A percentile compares a stretch with the other conserved stretches of the same genome.
These are phyloP conservation scores for Aplosporella prunicola DNA, from an alignment of 2,329 filamentous ascomycete species.

Conservation along the genomic window DNA sequence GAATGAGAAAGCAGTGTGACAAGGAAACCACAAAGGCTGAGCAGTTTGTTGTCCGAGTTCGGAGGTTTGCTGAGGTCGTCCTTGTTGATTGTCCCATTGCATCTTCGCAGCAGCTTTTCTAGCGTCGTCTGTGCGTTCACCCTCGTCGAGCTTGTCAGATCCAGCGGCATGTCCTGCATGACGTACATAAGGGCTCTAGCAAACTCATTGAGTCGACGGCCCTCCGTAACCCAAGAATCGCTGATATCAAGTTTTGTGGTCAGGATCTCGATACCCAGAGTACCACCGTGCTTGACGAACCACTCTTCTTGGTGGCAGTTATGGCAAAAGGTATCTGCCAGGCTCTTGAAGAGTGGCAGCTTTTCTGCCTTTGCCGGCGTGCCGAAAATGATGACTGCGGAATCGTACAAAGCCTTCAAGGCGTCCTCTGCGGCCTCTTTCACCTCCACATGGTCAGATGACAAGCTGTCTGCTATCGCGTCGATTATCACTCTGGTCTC, in stretches of 20 bases:
- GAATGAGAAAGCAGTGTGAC: constrained; percentile 87
- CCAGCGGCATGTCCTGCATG: constrained; percentile 94
- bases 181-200: constrained; percentile 90
- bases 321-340: constrained; percentile 80
- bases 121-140: constrained; percentile 75
- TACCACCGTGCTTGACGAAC: constrained; percentile 94
- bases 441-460: constrained; percentile 72
- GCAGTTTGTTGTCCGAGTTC: constrained; percentile 49
- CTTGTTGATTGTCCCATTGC: constrained; percentile 70
- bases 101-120: constrained; percentile 65
- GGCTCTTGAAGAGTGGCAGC: constrained; percentile 73
- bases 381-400: constrained; percentile 71
- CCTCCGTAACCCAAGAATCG: constrained; percentile 66
- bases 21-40: constrained; percentile 72
- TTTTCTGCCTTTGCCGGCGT: constrained; percentile 60
- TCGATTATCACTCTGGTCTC: constrained; percentile 83
- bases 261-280: constrained; percentile 78
- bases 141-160: constrained; percentile 83
- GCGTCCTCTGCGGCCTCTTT: constrained; percentile 74
- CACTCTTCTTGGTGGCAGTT: constrained; percentile 96
- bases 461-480: constrained; percentile 79
- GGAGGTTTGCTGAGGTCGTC: constrained; percentile 60
- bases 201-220: constrained; percentile 68
- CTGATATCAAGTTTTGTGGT: constrained; percentile 78
- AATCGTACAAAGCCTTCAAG: constrained; percentile 68